Percentiles rank a stretch among this genome's conserved stretches.
These are phyloP conservation scores for Termitomyces sp. DNA, from an alignment of 768 basidiomycete species.

Conservation along the genomic window DNA sequence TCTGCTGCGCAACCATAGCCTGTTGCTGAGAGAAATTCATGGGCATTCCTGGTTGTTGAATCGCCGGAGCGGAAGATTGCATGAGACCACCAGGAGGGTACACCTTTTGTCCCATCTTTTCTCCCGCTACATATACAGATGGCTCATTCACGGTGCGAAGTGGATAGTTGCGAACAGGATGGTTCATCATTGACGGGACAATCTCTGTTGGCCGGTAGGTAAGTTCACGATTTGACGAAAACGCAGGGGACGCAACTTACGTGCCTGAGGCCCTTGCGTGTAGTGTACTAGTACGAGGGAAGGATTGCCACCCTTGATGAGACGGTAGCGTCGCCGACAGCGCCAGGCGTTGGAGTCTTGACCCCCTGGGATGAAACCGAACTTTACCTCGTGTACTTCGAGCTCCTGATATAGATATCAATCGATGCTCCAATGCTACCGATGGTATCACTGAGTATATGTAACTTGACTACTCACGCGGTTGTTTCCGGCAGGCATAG, in stretches of 20 bases:
- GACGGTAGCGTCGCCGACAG: slow-evolving; percentile 63
- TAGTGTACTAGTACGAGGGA: slow-evolving; percentile 77
- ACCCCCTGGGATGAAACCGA: slow-evolving; percentile 67
- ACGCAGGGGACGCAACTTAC: slow-evolving; percentile 29
- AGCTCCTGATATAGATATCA: slow-evolving; percentile 48
- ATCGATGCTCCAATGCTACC: background rate
- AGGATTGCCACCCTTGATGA: slow-evolving; percentile 67
- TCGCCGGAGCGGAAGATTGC: slow-evolving; percentile 17
- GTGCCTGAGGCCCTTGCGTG: slow-evolving; percentile 51
- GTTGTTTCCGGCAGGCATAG: slow-evolving; percentile 39
- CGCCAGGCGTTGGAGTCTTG: slow-evolving; percentile 62
- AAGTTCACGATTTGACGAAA: slow-evolving; percentile 8
- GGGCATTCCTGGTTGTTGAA: slow-evolving; percentile 24
- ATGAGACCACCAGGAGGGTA: slow-evolving; percentile 27
- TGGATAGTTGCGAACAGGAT: slow-evolving; percentile 67
- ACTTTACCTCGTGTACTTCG: slow-evolving; percentile 69
- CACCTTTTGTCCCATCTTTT: slow-evolving; percentile 67
- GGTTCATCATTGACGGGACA: slow-evolving; percentile 47
- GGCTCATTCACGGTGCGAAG: slow-evolving; percentile 63
- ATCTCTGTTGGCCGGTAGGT: slow-evolving; percentile 39
- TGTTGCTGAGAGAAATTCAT: slow-evolving; percentile 43
- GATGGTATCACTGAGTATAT: slow-evolving; percentile 1
- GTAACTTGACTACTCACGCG: slow-evolving; percentile 40
- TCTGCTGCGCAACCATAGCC: slow-evolving; percentile 70
- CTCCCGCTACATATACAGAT: slow-evolving; percentile 63